A percentile compares a stretch with the other conserved stretches of the same genome.
Evolutionary conservation across 371 early-diverging fungal species (phyloP).

Genomic region (Batrachochytrium dendrobatidis): DNA sequence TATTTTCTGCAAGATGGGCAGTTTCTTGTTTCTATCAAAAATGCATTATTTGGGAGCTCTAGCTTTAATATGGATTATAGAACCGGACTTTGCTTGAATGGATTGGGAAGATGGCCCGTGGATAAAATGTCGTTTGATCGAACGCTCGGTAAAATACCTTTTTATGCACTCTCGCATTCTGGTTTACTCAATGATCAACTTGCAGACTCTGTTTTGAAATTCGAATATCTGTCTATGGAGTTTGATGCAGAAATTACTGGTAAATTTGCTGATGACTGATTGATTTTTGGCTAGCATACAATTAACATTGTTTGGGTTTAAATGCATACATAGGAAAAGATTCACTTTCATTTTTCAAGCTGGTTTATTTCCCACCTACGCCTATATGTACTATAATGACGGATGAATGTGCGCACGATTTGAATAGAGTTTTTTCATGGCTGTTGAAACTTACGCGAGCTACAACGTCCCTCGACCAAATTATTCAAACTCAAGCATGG

Average conservation of each 20-base stretch:
- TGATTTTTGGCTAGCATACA: background rate
- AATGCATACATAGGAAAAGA: background rate
- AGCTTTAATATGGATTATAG: background rate
- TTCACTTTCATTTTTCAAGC: background rate
- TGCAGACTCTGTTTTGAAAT: background rate
- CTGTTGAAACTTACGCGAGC: background rate
- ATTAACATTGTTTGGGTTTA: background rate
- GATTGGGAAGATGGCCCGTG: background rate
- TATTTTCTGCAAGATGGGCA: background rate
- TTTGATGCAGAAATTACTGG: too few relatives aligned
- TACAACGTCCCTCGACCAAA: background rate
- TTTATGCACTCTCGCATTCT: background rate
- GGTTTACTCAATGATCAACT: background rate
- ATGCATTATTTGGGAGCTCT: background rate
- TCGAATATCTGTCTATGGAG: too few relatives aligned
- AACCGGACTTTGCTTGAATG: background rate
- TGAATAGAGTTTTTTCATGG: background rate
- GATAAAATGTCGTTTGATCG: too few relatives aligned
- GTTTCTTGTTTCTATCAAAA: background rate
- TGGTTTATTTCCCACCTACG: background rate
- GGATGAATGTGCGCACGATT: background rate
- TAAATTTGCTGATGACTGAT: too few relatives aligned
- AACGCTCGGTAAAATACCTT: too few relatives aligned
- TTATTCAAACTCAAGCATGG: background rate
- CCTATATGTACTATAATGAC: background rate